Evolutionary conservation across 2,329 filamentous ascomycete species (phyloP).

Genomic region (Pseudocercospora cruenta): DNA sequence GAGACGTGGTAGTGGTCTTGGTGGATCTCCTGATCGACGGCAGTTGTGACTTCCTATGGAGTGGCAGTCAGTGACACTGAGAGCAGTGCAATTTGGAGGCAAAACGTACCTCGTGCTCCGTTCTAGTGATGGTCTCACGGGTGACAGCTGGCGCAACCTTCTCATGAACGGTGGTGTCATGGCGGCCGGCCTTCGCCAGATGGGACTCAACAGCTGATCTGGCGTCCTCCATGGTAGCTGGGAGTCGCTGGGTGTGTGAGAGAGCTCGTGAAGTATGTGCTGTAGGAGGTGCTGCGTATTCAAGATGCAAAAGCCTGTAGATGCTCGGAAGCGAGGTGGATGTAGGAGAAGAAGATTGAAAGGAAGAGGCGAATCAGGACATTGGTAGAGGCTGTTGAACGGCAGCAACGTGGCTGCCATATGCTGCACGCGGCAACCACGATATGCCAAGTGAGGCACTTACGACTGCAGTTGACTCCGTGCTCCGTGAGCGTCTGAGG

Average conservation of each 20-base stretch:
- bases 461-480: too few species aligned
- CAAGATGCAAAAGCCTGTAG: conserved; percentile 2
- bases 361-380: not conserved
- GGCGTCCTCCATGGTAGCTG: conserved; percentile 63
- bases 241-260: conserved; percentile 21
- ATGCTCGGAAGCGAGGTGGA: conserved; percentile 14
- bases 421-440: not conserved
- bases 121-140: conserved; percentile 42
- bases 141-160: conserved; percentile 62
- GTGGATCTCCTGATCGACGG: conserved; percentile 66
- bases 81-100: not conserved
- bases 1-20: conserved; percentile 74
- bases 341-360: not conserved
- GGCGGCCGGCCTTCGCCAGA: conserved; percentile 62
- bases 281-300: conserved; percentile 11
- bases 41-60: conserved; percentile 20
- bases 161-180: conserved; percentile 71
- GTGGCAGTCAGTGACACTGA: not conserved
- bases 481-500: too few species aligned
- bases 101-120: conserved; percentile 56
- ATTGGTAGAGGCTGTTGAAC: not conserved
- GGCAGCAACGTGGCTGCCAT: conserved; percentile 3
- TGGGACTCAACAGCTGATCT: conserved; percentile 66
- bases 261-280: conserved; percentile 9
- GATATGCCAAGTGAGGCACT: not conserved